Base-by-base conservation (phyloP, 2,329 filamentous ascomycete species). In the Tetracladium maxilliforme region DNA sequence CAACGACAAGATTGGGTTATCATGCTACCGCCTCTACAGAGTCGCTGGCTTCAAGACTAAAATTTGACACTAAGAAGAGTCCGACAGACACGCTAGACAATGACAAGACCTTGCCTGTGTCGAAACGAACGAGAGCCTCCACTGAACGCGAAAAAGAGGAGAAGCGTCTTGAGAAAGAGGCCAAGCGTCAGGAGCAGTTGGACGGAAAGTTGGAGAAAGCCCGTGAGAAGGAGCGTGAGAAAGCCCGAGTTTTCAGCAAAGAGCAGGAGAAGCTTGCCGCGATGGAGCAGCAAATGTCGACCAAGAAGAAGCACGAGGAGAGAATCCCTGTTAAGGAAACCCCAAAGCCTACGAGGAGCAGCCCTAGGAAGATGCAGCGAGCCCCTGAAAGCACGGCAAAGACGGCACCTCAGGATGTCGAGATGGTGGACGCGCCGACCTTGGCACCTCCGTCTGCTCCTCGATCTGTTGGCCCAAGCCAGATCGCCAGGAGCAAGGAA, bases 191-290 rank as follows among this genome's bases (percentile, higher is more conserved):
- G 10, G 70, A 73, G 25, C 66, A 72, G 37, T 58, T 66, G 42
- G 56, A 56, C 13, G n/a, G n/a, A n/a, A 74, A 70, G 40, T 54
- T 79, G 4, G 71, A 78, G 34, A 78, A 73, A 39, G 69, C 64
- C 21, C 67, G 76, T 7, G 67, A 73, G 37, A 75, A 77, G 47
- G 75, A 82, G 42, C 61, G 74, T 6, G 68, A 76, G 36, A 80
- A 78, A 43, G 77, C 69, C 6, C 56, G 58, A 10, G 51, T 64
- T 4, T 69, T 66, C 33, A 68, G 56, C 41, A 53, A 67, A 35
- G 65, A 72, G 33, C 63, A 69, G 34, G 65, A 71, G 33, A 60
- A 50, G 33, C 49, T 61, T 21, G 56, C 55, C 17, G 49, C 51
- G 2, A 56, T 66, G 59, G 66, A 70, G 44, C 59, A 59, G 33